Percentiles rank a stretch among this genome's conserved stretches.
phyloP scores from a whole-genome alignment of 2,329 filamentous ascomycete species.

The Pseudogymnoascus verrucosus region DNA sequence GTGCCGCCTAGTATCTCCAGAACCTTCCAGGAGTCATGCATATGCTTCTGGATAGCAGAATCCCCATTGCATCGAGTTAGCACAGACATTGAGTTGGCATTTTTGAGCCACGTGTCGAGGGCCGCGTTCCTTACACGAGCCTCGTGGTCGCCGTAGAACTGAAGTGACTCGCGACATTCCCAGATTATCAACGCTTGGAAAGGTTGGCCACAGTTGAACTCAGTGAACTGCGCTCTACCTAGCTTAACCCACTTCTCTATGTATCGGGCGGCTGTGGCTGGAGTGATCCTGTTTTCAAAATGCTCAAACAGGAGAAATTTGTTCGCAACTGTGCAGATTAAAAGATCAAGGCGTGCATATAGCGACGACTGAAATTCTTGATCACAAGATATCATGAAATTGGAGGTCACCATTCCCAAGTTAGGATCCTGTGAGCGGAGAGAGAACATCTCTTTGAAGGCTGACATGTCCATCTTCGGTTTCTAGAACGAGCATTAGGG shows the following conservation, averaged over 20 bases:
- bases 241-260: slow-evolving; percentile 33
- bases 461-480: background rate
- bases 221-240: slow-evolving; percentile 38
- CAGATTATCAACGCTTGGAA: slow-evolving; percentile 41
- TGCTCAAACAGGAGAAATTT: slow-evolving; percentile 36
- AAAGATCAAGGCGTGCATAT: background rate
- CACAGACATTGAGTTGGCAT: slow-evolving; percentile 38
- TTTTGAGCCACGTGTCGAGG: slow-evolving; percentile 39
- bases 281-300: slow-evolving; percentile 31
- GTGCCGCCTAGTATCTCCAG: slow-evolving; percentile 37
- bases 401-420: background rate
- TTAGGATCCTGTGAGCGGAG: slow-evolving; percentile 1
- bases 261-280: slow-evolving; percentile 27
- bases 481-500: background rate
- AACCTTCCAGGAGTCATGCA: slow-evolving; percentile 40
- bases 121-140: slow-evolving; percentile 32
- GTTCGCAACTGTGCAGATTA: slow-evolving; percentile 28
- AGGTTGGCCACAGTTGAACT: slow-evolving; percentile 44
- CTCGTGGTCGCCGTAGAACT: slow-evolving; percentile 37
- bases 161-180: slow-evolving; percentile 36
- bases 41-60: slow-evolving; percentile 39
- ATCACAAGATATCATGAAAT: slow-evolving; percentile 9
- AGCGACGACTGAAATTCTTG: background rate
- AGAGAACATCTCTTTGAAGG: slow-evolving; percentile 1
- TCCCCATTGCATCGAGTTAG: slow-evolving; percentile 44